Conservation (phyloP, 179 eudicot species). For the Patellifolia procumbens region DNA sequence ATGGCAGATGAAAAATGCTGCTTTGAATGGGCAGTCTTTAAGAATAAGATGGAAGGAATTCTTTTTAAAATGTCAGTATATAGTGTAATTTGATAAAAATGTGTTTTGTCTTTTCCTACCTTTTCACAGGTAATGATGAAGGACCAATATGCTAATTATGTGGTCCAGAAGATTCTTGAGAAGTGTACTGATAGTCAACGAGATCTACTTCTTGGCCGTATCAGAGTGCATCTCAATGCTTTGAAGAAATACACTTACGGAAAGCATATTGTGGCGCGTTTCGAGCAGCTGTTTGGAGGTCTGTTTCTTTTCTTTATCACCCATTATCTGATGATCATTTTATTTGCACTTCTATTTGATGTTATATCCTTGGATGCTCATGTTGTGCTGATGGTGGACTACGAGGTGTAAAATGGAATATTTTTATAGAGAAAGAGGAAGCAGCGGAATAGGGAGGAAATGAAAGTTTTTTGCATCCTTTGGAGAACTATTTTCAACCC, state of each 20-base stretch:
- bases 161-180: slow-evolving; percentile 78
- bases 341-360: not conserved
- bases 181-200: slow-evolving; percentile 59
- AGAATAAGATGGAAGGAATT: not conserved
- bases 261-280: slow-evolving; percentile 86
- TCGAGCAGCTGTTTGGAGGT: slow-evolving; percentile 54
- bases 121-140: slow-evolving; percentile 72
- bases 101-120: not conserved
- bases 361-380: not conserved
- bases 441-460: no score
- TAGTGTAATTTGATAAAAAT: not conserved
- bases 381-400: no score
- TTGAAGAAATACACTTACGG: slow-evolving; percentile 95
- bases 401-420: no score
- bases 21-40: not conserved
- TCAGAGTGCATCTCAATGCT: slow-evolving; percentile 64
- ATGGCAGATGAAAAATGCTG: not conserved
- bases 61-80: not conserved
- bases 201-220: slow-evolving; percentile 60
- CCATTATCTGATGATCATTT: not conserved
- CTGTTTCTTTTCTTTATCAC: slow-evolving; percentile 1
- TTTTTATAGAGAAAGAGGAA: no score
- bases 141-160: slow-evolving; percentile 91
- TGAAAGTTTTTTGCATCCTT: no score
- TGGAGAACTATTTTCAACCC: no score